Base-by-base conservation (phyloP, 2,329 filamentous ascomycete genomes). In the Tothia fuscella region DNA sequence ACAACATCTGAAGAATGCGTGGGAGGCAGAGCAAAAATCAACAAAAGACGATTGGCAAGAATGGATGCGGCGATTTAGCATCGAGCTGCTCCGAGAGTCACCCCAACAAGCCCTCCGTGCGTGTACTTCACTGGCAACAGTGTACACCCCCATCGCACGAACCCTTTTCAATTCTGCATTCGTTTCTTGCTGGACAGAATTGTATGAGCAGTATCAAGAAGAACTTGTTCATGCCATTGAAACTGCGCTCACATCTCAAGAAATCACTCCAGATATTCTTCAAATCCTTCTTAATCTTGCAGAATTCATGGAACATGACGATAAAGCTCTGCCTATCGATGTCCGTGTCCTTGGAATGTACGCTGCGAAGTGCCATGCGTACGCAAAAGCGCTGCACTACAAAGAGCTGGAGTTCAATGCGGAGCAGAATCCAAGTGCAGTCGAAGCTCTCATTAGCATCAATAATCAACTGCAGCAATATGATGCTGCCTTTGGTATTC, bases 221-320 rank as follows among this genome's bases (percentile, higher is more conserved):
- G 91, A 98, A 58, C 74, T 98, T 30, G 93, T 98, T 38, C 80
- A 82, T 41, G 93, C 93, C 19, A 93, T 99, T 40, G 91, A 99
- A 59, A 86, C 83, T 47, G 91, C 93, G 1, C 82, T 99, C 51
- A 91, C 87, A 42, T 96, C 89, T 3, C 82, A 89, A 40, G 89
- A 95, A 51, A 93, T 98, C 10, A 89, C 91, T 0, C 91, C 93
- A 0, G 93, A 99, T 59, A 81, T 99, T 49, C 69, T 98, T 6
- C 89, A 94, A 46, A 81, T 95, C 38, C 70, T 99, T 21, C 76
- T 99, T 37, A 98, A 98, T 55, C 72, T 99, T 38, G 91, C 91
- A 17, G 91, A 99, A 58, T 99, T 98, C 60, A 99, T 99, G 91
- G 91, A 99, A 58, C 91, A 98, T 55, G 93, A 98, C 53, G 91